phyloP scores from a whole-genome alignment of 169 alveolate genomes.

The Babesia ovata region DNA sequence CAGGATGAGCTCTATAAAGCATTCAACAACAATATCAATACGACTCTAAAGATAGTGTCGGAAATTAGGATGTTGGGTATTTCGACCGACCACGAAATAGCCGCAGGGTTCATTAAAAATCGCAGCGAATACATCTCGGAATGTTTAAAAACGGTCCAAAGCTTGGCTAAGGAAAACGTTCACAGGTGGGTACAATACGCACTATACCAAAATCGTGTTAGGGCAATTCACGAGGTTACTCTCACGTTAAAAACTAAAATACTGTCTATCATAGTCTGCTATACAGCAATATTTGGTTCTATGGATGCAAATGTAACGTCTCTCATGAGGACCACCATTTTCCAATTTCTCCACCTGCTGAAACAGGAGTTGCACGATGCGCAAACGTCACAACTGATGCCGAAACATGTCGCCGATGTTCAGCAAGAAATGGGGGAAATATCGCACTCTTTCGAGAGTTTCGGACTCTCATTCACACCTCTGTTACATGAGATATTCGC shows the following conservation, averaged over 20 bases:
- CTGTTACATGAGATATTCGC: constrained; percentile 22
- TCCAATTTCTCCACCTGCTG: constrained; percentile 21
- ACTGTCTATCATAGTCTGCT: constrained; percentile 25
- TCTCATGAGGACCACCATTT: constrained; percentile 17
- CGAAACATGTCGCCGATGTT: constrained; percentile 12
- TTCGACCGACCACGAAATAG: constrained; percentile 34
- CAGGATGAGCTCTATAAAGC: constrained; percentile 42
- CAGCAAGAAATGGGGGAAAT: constrained; percentile 30
- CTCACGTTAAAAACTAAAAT: constrained; percentile 16
- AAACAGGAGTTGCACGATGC: neutral
- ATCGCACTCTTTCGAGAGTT: constrained; percentile 19
- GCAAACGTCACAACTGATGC: neutral
- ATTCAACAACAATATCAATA: constrained; percentile 44
- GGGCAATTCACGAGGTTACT: constrained; percentile 23
- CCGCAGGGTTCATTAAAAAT: constrained; percentile 33
- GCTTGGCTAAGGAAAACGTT: constrained; percentile 2
- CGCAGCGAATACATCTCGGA: constrained; percentile 25
- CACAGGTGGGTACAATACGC: constrained; percentile 29
- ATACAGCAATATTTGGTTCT: constrained; percentile 31
- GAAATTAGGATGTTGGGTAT: constrained; percentile 37
- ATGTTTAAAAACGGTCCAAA: constrained; percentile 7
- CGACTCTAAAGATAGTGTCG: constrained; percentile 17
- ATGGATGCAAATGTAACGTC: constrained; percentile 24
- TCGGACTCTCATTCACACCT: constrained; percentile 39
- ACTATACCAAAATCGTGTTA: neutral